A percentile compares a stretch with the other conserved stretches of the same genome.
Conservation (phyloP, 805 yeast species). For the Candida lessepsii region DNA sequence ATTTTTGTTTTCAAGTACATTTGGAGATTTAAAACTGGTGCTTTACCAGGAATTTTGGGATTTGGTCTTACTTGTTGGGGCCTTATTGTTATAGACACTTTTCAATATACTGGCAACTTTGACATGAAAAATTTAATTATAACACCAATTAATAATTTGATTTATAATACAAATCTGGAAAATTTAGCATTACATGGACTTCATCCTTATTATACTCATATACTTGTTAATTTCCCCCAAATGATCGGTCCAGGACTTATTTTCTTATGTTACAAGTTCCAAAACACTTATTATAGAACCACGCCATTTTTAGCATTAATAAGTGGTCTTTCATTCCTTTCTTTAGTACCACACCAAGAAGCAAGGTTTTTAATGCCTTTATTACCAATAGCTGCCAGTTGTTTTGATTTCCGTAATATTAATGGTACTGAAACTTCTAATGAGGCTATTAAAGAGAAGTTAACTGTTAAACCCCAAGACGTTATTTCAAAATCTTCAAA, state of each 20-base stretch:
- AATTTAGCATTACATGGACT: slow-evolving; percentile 80
- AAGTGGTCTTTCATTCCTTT: slow-evolving; percentile 62
- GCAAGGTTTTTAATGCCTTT: slow-evolving; percentile 81
- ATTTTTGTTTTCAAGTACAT: slow-evolving; percentile 45
- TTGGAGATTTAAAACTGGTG: slow-evolving; percentile 28
- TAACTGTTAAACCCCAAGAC: slow-evolving; percentile 11
- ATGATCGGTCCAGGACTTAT: slow-evolving; percentile 74
- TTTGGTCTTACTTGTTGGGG: slow-evolving; percentile 31
- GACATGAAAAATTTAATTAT: slow-evolving; percentile 38
- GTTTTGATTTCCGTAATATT: slow-evolving; percentile 43
- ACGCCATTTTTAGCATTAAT: slow-evolving; percentile 58
- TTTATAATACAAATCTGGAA: slow-evolving; percentile 58
- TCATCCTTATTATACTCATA: slow-evolving; percentile 75
- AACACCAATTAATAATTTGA: slow-evolving; percentile 74
- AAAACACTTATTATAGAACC: slow-evolving; percentile 42
- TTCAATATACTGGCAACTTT: slow-evolving; percentile 24
- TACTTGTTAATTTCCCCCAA: slow-evolving; percentile 73
- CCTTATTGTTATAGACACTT: slow-evolving; percentile 57
- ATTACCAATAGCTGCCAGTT: slow-evolving; percentile 65
- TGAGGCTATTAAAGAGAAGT: slow-evolving; percentile 13
- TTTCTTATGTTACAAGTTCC: slow-evolving; percentile 38
- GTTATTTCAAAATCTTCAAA: slow-evolving; percentile 8
- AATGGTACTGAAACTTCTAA: slow-evolving; percentile 9
- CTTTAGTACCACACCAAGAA: slow-evolving; percentile 89
- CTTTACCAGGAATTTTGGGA: slow-evolving; percentile 33